Evolutionary conservation across 176 grass and related monocot genomes (phyloP).

Genomic region (Microstegium vimineum): DNA sequence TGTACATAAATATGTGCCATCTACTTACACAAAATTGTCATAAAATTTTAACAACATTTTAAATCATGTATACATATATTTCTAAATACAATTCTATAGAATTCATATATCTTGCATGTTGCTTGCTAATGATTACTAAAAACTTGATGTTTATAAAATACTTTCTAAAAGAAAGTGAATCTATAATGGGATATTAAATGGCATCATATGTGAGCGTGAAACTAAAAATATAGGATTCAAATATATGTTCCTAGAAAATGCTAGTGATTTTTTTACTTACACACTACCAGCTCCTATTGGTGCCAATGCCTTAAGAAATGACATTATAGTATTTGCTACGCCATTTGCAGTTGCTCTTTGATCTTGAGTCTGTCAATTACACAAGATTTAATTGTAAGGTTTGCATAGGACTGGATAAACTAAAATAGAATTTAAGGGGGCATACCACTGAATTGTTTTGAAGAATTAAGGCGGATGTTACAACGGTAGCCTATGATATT

Average conservation of each 20-base stretch:
- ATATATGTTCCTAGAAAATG: not conserved
- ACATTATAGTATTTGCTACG: conserved; percentile 42
- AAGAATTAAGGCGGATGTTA: conserved; percentile 34
- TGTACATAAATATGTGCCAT: too few species aligned
- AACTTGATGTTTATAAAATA: not conserved
- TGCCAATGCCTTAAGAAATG: conserved; percentile 51
- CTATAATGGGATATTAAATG: not conserved
- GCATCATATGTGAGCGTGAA: not conserved
- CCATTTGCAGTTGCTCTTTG: conserved; percentile 62
- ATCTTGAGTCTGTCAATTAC: conserved; percentile 25
- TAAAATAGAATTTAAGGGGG: not conserved
- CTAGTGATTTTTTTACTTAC: conserved; percentile 18
- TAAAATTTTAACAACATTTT: too few species aligned
- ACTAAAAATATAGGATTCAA: not conserved
- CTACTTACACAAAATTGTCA: too few species aligned
- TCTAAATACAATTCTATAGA: not conserved
- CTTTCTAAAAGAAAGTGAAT: not conserved
- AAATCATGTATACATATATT: too few species aligned
- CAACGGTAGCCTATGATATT: conserved; percentile 20
- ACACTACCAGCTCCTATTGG: conserved; percentile 47
- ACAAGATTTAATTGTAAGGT: not conserved
- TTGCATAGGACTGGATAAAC: not conserved
- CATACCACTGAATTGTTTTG: conserved; percentile 53
- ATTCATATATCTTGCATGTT: not conserved
- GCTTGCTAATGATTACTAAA: not conserved